Base-by-base conservation (phyloP, 1,284 basidiomycete species). In the Volvariella surrecta region DNA sequence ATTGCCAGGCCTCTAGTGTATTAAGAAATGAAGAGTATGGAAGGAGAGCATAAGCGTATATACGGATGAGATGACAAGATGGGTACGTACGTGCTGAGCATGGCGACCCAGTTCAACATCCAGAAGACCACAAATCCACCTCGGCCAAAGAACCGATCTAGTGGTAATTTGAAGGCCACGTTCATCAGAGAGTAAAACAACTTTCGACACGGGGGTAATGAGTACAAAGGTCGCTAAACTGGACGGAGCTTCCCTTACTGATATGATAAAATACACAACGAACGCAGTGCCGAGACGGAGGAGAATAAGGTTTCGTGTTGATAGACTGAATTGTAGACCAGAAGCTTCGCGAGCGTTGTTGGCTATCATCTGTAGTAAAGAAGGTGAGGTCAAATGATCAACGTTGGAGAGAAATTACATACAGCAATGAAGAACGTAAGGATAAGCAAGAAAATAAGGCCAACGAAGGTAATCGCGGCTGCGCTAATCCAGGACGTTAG, bases 41-140 rank as follows among this genome's bases (percentile, higher is more conserved):
- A 24, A 6, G 17, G 13, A 24, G 7, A 3, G n/a, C n/a, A n/a
- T n/a, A n/a, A n/a, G n/a, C n/a, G n/a, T 2, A 18, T 15, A 32
- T 21, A 20, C 15, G 42, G 32, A 11, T 19, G 15, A 18, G 13
- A n/a, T n/a, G n/a, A n/a, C n/a, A n/a, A n/a, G n/a, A n/a, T n/a
- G n/a, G n/a, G n/a, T n/a, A 63, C 70, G 18, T 56, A 70, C 75
- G 76, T 59, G 0, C 79, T 64, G 15, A 70, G 54, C 80, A 83
- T 83, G 11, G 67, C 74, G 39, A 74, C 50, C 71, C 70, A 87
- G 45, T 77, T 75, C 48, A 83, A 61, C 73, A 84, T 81, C 79
- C 83, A 88, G 63, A 83, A 86, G 17, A 87, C 62, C 48, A 88
- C 63, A 59, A 88, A 87, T 0, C 84, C 86, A 0, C 61, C 68